These are phyloP conservation scores for Chamaecyparis obtusa DNA, from an alignment of 75 land plant species.

Conservation along the genomic window DNA sequence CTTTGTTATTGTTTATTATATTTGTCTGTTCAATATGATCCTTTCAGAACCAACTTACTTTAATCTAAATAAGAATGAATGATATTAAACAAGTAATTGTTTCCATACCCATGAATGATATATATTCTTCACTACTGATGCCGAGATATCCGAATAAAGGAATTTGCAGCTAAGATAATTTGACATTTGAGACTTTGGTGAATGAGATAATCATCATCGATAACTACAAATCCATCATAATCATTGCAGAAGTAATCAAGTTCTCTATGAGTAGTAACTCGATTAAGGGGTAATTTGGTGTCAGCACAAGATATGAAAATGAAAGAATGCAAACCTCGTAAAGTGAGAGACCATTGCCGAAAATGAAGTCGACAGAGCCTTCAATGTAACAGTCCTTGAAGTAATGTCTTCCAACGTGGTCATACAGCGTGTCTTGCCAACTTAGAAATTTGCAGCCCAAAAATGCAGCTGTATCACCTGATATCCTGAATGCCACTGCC, in stretches of 20 bases:
- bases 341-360: slow-evolving; percentile 21
- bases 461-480: slow-evolving; percentile 25
- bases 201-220: neutral
- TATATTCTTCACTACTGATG: neutral
- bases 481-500: slow-evolving; percentile 21
- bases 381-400: slow-evolving; percentile 27
- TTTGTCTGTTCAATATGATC: too few relatives aligned
- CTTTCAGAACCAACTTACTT: too few relatives aligned
- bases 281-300: neutral
- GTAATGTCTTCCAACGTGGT: slow-evolving; percentile 22
- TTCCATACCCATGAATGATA: too few relatives aligned
- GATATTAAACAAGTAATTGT: neutral
- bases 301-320: neutral
- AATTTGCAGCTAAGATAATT: neutral
- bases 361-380: slow-evolving; percentile 32
- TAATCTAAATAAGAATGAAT: too few relatives aligned
- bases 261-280: neutral
- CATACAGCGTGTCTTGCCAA: slow-evolving; percentile 26
- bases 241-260: neutral
- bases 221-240: too few relatives aligned
- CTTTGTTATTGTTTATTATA: too few relatives aligned
- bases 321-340: slow-evolving; percentile 19
- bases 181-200: neutral
- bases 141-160: neutral
- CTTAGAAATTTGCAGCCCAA: slow-evolving; percentile 15